phyloP scores from a whole-genome alignment of 495 filamentous ascomycete genomes.

The Aspergillus conjunctus region DNA sequence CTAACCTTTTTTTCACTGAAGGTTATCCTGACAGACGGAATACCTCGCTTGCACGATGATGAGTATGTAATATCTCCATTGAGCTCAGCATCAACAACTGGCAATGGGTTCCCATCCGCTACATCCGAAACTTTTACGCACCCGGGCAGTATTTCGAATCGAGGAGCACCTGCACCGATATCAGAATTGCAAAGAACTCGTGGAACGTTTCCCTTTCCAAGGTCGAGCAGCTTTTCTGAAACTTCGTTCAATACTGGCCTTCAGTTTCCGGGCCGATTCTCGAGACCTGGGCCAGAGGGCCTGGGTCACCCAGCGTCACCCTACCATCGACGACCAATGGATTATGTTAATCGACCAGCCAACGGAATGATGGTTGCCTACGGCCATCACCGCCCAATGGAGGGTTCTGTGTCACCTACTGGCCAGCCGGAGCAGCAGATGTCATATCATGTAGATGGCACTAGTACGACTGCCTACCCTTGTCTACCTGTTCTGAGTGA shows the following conservation, averaged over 20 bases:
- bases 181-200: conserved; percentile 40
- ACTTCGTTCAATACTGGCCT: conserved; percentile 39
- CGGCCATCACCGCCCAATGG: conserved; percentile 36
- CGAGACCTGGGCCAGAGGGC: conserved; percentile 33
- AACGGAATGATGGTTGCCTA: conserved; percentile 37
- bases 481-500: background rate
- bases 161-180: conserved; percentile 34
- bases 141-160: conserved; percentile 32
- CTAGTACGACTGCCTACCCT: conserved; percentile 17
- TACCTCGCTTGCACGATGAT: conserved; percentile 43
- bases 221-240: conserved; percentile 50
- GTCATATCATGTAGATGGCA: conserved; percentile 26
- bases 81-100: conserved; percentile 45
- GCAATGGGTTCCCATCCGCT: conserved; percentile 45
- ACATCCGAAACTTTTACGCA: conserved; percentile 32
- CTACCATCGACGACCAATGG: conserved; percentile 40
- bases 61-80: conserved; percentile 49
- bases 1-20: conserved; percentile 21
- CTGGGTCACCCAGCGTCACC: conserved; percentile 33
- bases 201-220: conserved; percentile 37
- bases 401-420: conserved; percentile 46
- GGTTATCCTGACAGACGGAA: conserved; percentile 42
- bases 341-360: conserved; percentile 38
- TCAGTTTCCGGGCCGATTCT: conserved; percentile 36
- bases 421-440: conserved; percentile 35